Evolutionary conservation across 495 filamentous ascomycete genomes (phyloP).

Genomic region (Penicillium dipodomyicola): DNA sequence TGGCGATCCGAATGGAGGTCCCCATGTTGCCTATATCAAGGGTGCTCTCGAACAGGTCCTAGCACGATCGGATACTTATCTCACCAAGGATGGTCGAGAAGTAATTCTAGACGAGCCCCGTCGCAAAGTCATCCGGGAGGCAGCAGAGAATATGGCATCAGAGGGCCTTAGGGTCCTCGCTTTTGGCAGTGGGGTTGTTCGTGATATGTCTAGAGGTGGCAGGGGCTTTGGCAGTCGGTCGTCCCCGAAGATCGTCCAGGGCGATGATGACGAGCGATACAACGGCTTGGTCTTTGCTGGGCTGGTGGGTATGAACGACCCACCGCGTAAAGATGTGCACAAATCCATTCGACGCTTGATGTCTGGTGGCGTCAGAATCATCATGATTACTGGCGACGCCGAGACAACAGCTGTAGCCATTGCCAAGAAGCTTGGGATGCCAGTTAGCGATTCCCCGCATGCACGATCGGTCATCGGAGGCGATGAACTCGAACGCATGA

Average conservation of each 20-base stretch:
- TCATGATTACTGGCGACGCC: conserved; percentile 98
- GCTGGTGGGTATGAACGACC: conserved; percentile 94
- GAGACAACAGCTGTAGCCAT: conserved; percentile 93
- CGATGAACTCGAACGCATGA: conserved; percentile 89
- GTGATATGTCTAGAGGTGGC: conserved; percentile 33
- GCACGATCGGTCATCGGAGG: conserved; percentile 73
- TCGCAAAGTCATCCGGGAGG: conserved; percentile 69
- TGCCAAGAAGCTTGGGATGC: conserved; percentile 89
- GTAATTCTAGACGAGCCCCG: conserved; percentile 78
- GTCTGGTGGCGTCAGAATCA: conserved; percentile 89
- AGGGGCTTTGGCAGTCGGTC: conserved; percentile 44
- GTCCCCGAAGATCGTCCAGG: conserved; percentile 42
- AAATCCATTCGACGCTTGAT: conserved; percentile 87
- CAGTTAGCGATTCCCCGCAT: conserved; percentile 49
- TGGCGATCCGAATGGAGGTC: conserved; percentile 43
- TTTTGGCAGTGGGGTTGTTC: conserved; percentile 74
- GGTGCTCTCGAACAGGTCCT: conserved; percentile 89
- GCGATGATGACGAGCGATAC: conserved; percentile 69
- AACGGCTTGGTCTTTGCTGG: conserved; percentile 84
- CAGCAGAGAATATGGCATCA: conserved; percentile 85
- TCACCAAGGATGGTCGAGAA: conserved; percentile 83
- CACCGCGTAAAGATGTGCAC: conserved; percentile 83
- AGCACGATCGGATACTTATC: conserved; percentile 82
- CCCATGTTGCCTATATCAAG: conserved; percentile 87
- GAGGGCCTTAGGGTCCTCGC: conserved; percentile 89